Base-by-base conservation (phyloP, 805 yeast species). In the Candida gorgasii region DNA sequence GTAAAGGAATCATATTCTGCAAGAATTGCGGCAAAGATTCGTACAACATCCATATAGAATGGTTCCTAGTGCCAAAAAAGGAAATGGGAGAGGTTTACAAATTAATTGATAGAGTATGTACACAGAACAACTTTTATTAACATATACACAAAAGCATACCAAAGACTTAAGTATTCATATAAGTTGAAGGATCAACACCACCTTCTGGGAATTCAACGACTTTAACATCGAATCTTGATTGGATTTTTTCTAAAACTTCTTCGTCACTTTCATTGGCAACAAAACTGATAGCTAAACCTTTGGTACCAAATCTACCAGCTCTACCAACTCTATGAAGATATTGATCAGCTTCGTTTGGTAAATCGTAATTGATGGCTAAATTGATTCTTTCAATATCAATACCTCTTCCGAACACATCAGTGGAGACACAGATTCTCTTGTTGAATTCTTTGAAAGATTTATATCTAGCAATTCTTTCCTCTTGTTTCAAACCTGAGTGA, bases 261-360 rank as follows among this genome's bases (percentile, higher is more conserved):
- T 89, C 89, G 63, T 93, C 99, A 51, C 83, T 92, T 58, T 82
- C 86, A 45, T 83, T 76, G 32, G 93, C 76, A 42, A 93, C 93
- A 52, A 92, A 87, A 31, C 97, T 88, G 45, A 93, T 79, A 41
- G 97, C 95, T 58, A 93, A 82, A 75, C 99, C 99, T 76, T 92
- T 92, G 64, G 99, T 92, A 76, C 99, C 99, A 60, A 92, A 92
- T 80, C 99, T 90, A 73, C 99, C 99, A 55, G 99, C 99, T 82
- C 99, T 89, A 63, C 99, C 99, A 50, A 92, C 99, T 76, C 99
- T 89, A 77, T 92, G 99, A 65, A 92, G 80, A 72, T 93, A 92
- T 72, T 93, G 97, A 70, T 92, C 98, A 51, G 98, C 96, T 74
- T 90, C 97, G 52, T 70, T 76, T 57, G 99, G 97, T 76, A 92